Evolutionary conservation across 2,329 filamentous ascomycete genomes (phyloP).

Genomic region (Ophidiomyces ophidiicola): DNA sequence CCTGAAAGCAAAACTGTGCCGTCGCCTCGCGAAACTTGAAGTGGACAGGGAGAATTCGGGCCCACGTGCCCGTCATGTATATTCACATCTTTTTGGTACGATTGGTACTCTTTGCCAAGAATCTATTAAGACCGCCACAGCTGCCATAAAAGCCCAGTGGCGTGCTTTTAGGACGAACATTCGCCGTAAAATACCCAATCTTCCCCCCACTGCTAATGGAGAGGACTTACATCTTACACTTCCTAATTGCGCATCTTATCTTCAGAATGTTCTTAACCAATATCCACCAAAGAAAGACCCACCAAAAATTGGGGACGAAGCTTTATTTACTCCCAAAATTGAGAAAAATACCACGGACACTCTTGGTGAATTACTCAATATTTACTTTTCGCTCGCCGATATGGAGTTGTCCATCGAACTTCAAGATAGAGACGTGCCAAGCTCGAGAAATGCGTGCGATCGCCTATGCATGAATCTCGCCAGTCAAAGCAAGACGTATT

Average conservation of each 20-base stretch:
- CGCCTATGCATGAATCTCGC: conserved; percentile 4
- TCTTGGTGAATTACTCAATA: neutral
- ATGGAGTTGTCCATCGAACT: neutral
- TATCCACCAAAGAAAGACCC: neutral
- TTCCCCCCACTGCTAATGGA: conserved; percentile 1
- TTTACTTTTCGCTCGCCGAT: neutral
- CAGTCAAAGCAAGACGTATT: conserved; percentile 9
- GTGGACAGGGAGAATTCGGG: conserved; percentile 1
- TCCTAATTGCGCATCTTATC: conserved; percentile 1
- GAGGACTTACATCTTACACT: conserved; percentile 1
- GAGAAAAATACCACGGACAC: neutral
- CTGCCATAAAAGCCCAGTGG: neutral
- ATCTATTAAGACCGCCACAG: conserved; percentile 1
- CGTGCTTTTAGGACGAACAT: conserved; percentile 1
- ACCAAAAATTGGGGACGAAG: too few species aligned
- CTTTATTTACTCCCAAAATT: too few species aligned
- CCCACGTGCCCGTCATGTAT: neutral
- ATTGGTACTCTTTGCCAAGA: conserved; percentile 1
- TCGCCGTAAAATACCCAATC: neutral
- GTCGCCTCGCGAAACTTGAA: conserved; percentile 32
- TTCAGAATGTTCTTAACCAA: neutral
- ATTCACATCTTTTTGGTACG: neutral
- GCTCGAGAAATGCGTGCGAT: neutral
- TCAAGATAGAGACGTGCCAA: neutral
- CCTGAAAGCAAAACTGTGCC: conserved; percentile 34